Evolutionary conservation across 371 early-diverging fungal species (phyloP), one percentile per base, ranked within the genome.

Genomic region (Lichtheimia ornata): DNA sequence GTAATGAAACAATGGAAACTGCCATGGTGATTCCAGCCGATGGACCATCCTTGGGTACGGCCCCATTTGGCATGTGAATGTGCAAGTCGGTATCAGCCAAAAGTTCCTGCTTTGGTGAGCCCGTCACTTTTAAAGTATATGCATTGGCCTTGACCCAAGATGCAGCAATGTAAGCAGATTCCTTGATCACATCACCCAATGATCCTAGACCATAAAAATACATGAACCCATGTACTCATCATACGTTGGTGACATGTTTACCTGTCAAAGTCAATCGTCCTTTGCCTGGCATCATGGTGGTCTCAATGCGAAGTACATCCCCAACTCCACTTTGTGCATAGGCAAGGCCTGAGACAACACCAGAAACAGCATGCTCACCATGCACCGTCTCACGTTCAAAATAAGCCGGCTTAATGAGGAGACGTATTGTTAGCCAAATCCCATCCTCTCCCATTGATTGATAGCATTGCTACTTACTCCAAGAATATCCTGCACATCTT

Each of bases 41-140:
- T 9, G 95, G 95, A 0, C 95, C 95, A 66, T 95, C 94, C 72
- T 95, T 95, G 0, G 91, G 90, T 0, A 84, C 83, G 4, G 93
- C 92, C 9, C 94, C 95, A 45, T 83, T 85, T 0, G 95, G 94
- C 63, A 94, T 74, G 65, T 95, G 95, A 13, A 95, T 84, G 65
- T 95, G 94, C 3, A 94, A 73, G 79, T 93, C 93, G 43, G 69
- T 51, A 25, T 82, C 69, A 12, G 75, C 75, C 18, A 89, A 67
- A 2, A 87, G 59, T 47, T 76, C 70, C 13, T 66, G 67, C 45
- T 67, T 70, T 11, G 68, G 53, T 0, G 78, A 67, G 17, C 62
- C 60, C 2, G 85, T 79, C 20, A 91, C 64, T 18, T 88, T 85
- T 5, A 93, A 67, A 9, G 72, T 67, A 54, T 69, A 72, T 4